Evolutionary conservation across 225 moss, liverwort and hornwort genomes (phyloP).

Genomic region (Climacium dendroides): DNA sequence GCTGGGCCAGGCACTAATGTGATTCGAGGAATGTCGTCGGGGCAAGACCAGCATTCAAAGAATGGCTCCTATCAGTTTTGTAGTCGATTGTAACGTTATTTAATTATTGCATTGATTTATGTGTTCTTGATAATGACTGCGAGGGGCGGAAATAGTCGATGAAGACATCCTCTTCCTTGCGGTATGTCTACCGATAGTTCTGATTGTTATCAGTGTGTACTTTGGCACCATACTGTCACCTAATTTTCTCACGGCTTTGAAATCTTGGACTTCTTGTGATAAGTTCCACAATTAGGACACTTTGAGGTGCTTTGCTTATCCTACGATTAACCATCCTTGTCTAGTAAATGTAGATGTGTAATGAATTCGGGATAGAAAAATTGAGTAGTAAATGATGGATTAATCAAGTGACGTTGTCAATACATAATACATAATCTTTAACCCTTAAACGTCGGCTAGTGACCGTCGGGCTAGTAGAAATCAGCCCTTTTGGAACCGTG

Average conservation of each 20-base stretch:
- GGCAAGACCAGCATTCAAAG: not conserved
- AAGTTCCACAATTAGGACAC: too few relatives aligned
- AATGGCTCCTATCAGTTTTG: not conserved
- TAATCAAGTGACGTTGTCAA: accelerated
- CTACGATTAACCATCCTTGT: accelerated
- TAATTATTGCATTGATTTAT: not conserved
- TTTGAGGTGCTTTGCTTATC: not conserved
- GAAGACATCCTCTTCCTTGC: not conserved
- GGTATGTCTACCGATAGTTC: not conserved
- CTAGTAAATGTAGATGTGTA: not conserved
- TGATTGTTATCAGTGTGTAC: not conserved
- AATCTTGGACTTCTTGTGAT: too few relatives aligned
- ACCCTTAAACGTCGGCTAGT: too few relatives aligned
- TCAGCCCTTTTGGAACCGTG: too few relatives aligned
- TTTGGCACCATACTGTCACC: not conserved
- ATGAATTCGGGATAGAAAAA: not conserved
- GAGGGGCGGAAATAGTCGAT: not conserved
- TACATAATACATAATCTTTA: too few relatives aligned
- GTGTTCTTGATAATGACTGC: not conserved
- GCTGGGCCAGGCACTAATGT: not conserved
- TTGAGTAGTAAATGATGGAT: not conserved
- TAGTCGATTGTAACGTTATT: conserved; percentile 3
- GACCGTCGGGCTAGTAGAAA: too few relatives aligned
- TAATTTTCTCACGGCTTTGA: not conserved
- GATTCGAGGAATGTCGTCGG: not conserved